Conservation (phyloP, 306 rosid species). For the Gynostemma pentaphyllum region DNA sequence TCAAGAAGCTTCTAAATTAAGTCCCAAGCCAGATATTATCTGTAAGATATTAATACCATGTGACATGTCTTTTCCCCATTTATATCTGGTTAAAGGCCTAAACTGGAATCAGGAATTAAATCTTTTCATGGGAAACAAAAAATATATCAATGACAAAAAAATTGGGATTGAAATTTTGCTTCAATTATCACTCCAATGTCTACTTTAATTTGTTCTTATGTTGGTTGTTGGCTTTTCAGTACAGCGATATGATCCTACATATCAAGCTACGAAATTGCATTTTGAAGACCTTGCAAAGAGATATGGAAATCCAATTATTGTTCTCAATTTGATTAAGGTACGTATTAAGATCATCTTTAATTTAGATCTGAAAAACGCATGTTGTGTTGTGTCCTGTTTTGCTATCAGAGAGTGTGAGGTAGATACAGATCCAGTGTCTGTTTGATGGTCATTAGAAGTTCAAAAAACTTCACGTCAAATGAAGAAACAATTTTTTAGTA, state of each 20-base stretch:
- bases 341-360: neutral
- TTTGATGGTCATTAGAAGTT: neutral
- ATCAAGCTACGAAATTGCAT: constrained; percentile 79
- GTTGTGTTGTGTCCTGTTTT: neutral
- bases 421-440: neutral
- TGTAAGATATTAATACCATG: constrained; percentile 30
- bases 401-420: neutral
- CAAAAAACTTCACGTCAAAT: neutral
- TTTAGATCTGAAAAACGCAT: neutral
- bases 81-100: constrained; percentile 1
- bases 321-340: constrained; percentile 89
- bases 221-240: constrained; percentile 33
- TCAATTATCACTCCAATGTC: neutral
- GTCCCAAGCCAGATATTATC: constrained; percentile 94
- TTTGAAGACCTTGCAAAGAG: constrained; percentile 82
- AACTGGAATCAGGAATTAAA: neutral
- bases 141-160: neutral
- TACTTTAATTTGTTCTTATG: neutral
- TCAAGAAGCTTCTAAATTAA: constrained; percentile 88
- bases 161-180: neutral
- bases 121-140: neutral
- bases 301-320: constrained; percentile 88
- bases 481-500: neutral
- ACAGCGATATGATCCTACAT: constrained; percentile 96
- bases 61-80: constrained; percentile 10